phyloP scores from a whole-genome alignment of 2,329 filamentous ascomycete genomes.

The Alternaria metachromatica region DNA sequence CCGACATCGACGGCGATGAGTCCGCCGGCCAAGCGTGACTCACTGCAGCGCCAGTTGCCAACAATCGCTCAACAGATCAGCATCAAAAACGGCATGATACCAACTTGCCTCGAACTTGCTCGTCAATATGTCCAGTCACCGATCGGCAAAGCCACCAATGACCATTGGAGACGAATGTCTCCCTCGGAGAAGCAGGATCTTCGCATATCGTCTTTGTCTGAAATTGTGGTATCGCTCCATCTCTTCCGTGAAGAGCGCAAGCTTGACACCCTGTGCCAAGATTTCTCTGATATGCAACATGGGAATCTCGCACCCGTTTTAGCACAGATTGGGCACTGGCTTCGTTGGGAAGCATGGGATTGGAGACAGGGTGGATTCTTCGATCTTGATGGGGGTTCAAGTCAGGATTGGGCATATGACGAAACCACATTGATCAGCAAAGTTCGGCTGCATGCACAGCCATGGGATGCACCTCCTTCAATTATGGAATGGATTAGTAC shows the following conservation, averaged over 20 bases:
- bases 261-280: conserved; percentile 67
- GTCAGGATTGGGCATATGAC: conserved; percentile 64
- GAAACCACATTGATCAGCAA: conserved; percentile 49
- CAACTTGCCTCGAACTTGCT: conserved; percentile 39
- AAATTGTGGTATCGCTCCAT: conserved; percentile 76
- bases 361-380: conserved; percentile 62
- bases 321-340: conserved; percentile 81
- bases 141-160: conserved; percentile 50
- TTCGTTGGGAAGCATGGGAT: conserved; percentile 73
- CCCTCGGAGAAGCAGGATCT: conserved; percentile 44
- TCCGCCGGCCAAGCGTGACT: conserved; percentile 28
- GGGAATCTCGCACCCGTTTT: conserved; percentile 73
- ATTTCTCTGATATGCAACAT: conserved; percentile 53
- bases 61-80: conserved; percentile 37
- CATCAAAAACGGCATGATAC: conserved; percentile 35
- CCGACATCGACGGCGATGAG: conserved; percentile 32
- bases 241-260: conserved; percentile 90
- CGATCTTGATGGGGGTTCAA: conserved; percentile 64
- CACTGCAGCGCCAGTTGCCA: conserved; percentile 13
- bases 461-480: conserved; percentile 60
- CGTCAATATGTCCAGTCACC: conserved; percentile 45
- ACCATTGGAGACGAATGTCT: conserved; percentile 64
- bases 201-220: conserved; percentile 66
- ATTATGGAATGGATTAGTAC: conserved; percentile 61
- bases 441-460: conserved; percentile 37